These are phyloP conservation scores for Xerocomus tenax DNA, from an alignment of 1,284 basidiomycete genomes.

Conservation along the genomic window DNA sequence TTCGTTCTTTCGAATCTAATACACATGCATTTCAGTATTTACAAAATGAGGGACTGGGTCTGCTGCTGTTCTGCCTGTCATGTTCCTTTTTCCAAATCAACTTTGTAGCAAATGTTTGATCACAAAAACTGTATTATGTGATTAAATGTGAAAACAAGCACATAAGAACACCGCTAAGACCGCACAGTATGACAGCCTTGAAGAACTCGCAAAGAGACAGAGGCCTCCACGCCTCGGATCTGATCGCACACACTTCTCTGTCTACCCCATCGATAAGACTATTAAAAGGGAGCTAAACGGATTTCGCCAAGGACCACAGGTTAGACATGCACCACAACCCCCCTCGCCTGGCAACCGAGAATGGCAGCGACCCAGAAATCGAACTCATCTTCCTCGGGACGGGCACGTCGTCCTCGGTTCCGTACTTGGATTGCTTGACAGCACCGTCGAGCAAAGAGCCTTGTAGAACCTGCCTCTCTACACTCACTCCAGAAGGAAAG, in stretches of 20 bases:
- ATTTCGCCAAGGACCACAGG: not conserved
- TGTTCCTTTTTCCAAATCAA: too few relatives aligned
- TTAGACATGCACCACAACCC: conserved; percentile 5
- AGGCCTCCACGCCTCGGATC: not conserved
- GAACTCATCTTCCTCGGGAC: conserved; percentile 70
- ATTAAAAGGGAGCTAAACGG: too few relatives aligned
- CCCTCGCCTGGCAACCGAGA: not conserved
- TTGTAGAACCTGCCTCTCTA: conserved; percentile 63
- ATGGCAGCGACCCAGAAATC: conserved; percentile 17
- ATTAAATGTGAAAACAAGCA: too few relatives aligned
- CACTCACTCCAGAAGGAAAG: conserved; percentile 54
- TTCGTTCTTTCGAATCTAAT: conserved; percentile 1
- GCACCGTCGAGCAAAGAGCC: conserved; percentile 40
- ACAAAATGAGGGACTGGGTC: conserved; percentile 28
- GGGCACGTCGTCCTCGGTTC: conserved; percentile 64
- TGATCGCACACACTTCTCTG: not conserved
- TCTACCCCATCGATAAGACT: not conserved
- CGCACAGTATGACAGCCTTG: too few relatives aligned
- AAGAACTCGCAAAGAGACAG: too few relatives aligned
- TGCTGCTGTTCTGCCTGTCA: not conserved
- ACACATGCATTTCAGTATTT: conserved; percentile 29
- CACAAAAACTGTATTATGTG: not conserved
- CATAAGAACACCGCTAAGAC: too few relatives aligned
- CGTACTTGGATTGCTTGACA: conserved; percentile 58
- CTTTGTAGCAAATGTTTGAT: not conserved